These are phyloP conservation scores for Ciborinia camelliae DNA, from an alignment of 2,329 filamentous ascomycete genomes.

Conservation along the genomic window DNA sequence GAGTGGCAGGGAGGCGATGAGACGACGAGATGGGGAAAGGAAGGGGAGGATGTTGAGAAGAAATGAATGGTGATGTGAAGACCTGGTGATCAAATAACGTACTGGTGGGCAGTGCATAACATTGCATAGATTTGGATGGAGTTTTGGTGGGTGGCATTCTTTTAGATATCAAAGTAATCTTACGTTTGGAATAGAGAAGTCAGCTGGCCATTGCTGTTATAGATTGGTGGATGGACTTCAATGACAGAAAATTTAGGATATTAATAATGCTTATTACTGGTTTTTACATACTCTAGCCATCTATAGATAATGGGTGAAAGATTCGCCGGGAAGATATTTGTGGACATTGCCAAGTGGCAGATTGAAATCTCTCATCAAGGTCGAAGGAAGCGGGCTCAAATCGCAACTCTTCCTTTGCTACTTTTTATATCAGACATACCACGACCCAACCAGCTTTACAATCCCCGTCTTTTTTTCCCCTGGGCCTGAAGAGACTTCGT, in stretches of 20 bases:
- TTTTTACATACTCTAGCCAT: background rate
- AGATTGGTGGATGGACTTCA: background rate
- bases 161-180: background rate
- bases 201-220: background rate
- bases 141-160: background rate
- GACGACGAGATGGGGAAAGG: constrained; percentile 72
- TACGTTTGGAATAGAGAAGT: background rate
- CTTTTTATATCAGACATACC: background rate
- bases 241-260: background rate
- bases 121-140: background rate
- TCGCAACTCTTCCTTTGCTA: background rate
- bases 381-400: background rate
- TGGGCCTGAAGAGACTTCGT: background rate
- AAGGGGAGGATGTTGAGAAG: constrained; percentile 33
- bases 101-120: background rate
- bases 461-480: background rate
- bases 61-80: background rate
- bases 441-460: background rate
- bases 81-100: background rate
- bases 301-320: background rate
- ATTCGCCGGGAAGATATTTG: background rate
- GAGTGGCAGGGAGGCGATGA: constrained; percentile 83
- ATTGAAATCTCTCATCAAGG: too few species aligned
- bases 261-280: background rate
- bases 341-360: background rate